Evolutionary conservation across 352 stramenopile species (phyloP).

Genomic region (Pseudoperonospora humuli): DNA sequence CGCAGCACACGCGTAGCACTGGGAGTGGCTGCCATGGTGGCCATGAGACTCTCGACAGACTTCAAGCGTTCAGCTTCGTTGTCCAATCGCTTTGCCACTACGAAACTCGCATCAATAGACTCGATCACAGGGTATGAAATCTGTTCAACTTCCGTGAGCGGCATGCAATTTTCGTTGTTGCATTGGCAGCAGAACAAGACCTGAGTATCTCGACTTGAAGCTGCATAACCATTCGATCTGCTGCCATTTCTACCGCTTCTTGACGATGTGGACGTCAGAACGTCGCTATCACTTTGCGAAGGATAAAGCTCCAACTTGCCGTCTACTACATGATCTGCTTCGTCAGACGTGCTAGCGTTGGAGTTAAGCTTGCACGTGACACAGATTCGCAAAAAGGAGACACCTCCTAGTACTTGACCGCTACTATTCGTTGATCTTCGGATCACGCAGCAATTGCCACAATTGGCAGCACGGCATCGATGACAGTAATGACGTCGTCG

Average conservation of each 20-base stretch:
- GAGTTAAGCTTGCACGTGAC: slow-evolving; percentile 77
- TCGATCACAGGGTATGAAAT: slow-evolving; percentile 41
- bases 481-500: slow-evolving; percentile 67
- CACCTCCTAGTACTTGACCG: no score
- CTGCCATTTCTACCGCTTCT: no score
- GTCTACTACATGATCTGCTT: no score
- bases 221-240: no score
- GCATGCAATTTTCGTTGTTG: slow-evolving; percentile 49
- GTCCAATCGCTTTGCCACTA: slow-evolving; percentile 38
- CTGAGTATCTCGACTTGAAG: no score
- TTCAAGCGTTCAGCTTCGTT: slow-evolving; percentile 48
- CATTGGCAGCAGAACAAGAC: slow-evolving; percentile 56
- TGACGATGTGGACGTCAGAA: no score
- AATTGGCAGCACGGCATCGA: slow-evolving; percentile 52
- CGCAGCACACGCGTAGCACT: slow-evolving; percentile 38
- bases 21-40: slow-evolving; percentile 34
- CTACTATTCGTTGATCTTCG: no score
- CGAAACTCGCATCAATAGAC: slow-evolving; percentile 22
- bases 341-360: no score
- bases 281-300: no score
- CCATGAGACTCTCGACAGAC: slow-evolving; percentile 34
- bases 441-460: slow-evolving; percentile 63
- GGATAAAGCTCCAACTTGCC: no score
- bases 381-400: no score
- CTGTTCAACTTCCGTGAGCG: slow-evolving; percentile 40